Percentiles rank a stretch among this genome's conserved stretches.
Evolutionary conservation across 768 basidiomycete species (phyloP).

Genomic region (Xerocomellus intermedius): DNA sequence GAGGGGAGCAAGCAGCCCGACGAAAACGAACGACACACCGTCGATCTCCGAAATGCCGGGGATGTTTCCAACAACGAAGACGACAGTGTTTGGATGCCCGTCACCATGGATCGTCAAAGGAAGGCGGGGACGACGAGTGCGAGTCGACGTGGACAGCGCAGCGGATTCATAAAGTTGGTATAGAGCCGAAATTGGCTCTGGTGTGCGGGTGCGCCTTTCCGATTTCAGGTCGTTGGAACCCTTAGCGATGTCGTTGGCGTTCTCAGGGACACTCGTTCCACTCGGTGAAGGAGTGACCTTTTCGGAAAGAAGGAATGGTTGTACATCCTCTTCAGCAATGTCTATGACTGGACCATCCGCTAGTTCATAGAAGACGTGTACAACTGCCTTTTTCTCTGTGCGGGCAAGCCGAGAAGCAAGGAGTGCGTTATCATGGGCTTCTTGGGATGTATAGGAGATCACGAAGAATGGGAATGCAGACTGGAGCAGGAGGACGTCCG

Average conservation of each 20-base stretch:
- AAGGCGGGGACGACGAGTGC: conserved; percentile 58
- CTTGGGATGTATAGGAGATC: conserved; percentile 70
- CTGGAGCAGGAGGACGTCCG: conserved; percentile 73
- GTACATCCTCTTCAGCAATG: conserved; percentile 57
- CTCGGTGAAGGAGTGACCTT: conserved; percentile 30
- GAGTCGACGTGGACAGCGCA: conserved; percentile 59
- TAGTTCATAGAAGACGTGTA: conserved; percentile 74
- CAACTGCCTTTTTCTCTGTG: conserved; percentile 67
- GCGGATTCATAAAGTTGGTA: conserved; percentile 68
- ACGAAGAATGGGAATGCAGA: conserved; percentile 81
- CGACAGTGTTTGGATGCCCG: conserved; percentile 57
- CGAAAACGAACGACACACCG: conserved; percentile 59
- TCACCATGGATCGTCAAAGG: conserved; percentile 55
- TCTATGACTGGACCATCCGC: conserved; percentile 44
- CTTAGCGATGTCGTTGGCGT: background rate
- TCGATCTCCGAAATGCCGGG: conserved; percentile 45
- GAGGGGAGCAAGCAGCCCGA: conserved; percentile 71
- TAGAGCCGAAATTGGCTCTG: conserved; percentile 25
- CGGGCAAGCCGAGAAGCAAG: conserved; percentile 80
- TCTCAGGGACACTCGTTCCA: conserved; percentile 30
- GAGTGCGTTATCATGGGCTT: conserved; percentile 88
- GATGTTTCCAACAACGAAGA: conserved; percentile 67
- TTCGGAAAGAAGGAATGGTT: conserved; percentile 56
- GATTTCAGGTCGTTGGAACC: background rate
- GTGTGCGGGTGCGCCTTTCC: background rate